Percentiles rank a stretch among this genome's conserved stretches.
Conservation (phyloP, 768 basidiomycete genomes). For the Lentinula raphanica region DNA sequence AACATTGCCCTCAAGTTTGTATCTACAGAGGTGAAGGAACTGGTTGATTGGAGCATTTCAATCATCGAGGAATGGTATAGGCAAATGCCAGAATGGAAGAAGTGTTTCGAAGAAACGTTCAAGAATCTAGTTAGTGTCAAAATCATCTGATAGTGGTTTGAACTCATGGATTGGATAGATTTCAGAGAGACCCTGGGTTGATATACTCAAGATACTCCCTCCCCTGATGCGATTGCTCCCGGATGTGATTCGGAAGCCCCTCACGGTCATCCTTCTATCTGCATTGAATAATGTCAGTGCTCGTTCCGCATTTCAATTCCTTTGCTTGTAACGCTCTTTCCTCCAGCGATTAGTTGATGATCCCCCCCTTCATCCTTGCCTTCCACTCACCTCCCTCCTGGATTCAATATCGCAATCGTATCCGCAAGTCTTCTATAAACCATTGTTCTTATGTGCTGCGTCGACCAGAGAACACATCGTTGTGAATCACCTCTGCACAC, state of each 20-base stretch:
- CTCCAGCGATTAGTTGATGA: conserved; percentile 48
- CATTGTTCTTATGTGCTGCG: conserved; percentile 64
- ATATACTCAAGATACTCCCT: conserved; percentile 33
- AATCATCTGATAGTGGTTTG: background rate
- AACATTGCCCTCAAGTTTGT: conserved; percentile 39
- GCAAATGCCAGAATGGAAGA: conserved; percentile 34
- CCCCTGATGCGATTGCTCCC: conserved; percentile 40
- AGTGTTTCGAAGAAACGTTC: conserved; percentile 34
- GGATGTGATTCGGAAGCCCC: conserved; percentile 38
- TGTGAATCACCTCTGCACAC: conserved; percentile 50
- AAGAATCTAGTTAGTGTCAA: conserved; percentile 33
- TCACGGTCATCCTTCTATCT: conserved; percentile 39
- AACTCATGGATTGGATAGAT: conserved; percentile 23
- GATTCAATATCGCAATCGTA: conserved; percentile 42
- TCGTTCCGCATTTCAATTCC: background rate
- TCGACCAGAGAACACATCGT: conserved; percentile 58
- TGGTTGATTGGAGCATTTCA: conserved; percentile 25
- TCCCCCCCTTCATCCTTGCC: conserved; percentile 44
- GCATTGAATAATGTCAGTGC: conserved; percentile 44
- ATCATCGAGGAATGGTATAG: conserved; percentile 36
- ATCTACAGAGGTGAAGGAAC: conserved; percentile 17
- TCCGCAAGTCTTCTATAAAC: conserved; percentile 67
- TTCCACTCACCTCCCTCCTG: conserved; percentile 44
- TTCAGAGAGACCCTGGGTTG: conserved; percentile 36
- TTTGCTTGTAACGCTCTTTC: background rate